Base-by-base conservation (phyloP, 495 filamentous ascomycete genomes). In the Barbatosphaeria neglecta region DNA sequence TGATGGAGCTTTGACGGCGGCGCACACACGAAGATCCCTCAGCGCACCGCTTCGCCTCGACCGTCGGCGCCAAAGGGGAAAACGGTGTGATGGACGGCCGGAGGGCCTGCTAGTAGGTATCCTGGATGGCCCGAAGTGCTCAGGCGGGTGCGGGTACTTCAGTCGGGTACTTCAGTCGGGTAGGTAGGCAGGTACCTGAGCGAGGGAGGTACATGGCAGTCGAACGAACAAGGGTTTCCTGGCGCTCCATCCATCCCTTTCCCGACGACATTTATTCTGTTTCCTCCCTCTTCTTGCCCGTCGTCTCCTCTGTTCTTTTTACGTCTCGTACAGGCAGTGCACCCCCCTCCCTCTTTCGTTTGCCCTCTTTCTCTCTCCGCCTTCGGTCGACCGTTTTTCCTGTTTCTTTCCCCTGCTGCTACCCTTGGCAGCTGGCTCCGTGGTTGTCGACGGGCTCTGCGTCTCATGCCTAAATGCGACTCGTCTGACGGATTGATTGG, bases 1-100 rank as follows among this genome's bases (percentile, higher is more conserved):
- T 35, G 31, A 35, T n/a, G 31, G 31, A 35, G 39, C 39, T 41
- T 41, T 41, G 39, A 41, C 39, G 39, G n/a, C 39, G 20, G 39
- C 19, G 24, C 15, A 35, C 31, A 35, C 31, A 35, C 31, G 13
- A n/a, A 4, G 6, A n/a, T n/a, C n/a, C n/a, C n/a, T n/a, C 31
- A 35, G 39, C 39, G 39, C 22, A 13, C 11, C 22, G 16, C 38
- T 22, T 18, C 39, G 20, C n/a, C 22, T 20, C 13, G 39, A 41
- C 39, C 39, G 39, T 41, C 39, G n/a, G 39, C 18, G 20, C 20
- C 39, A 22, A 23, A 16, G 22, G 13, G 39, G n/a, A n/a, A n/a
- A 41, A 11, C 20, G 9, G 37, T 9, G 20, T n/a, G 13, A 41
- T 23, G 39, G 39, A n/a, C n/a, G n/a, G n/a, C n/a, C n/a, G n/a